Evolutionary conservation across 202 grass and related monocot species (phyloP), one percentile per base, ranked within the genome.

Genomic region (Cymbopogon flexuosus): DNA sequence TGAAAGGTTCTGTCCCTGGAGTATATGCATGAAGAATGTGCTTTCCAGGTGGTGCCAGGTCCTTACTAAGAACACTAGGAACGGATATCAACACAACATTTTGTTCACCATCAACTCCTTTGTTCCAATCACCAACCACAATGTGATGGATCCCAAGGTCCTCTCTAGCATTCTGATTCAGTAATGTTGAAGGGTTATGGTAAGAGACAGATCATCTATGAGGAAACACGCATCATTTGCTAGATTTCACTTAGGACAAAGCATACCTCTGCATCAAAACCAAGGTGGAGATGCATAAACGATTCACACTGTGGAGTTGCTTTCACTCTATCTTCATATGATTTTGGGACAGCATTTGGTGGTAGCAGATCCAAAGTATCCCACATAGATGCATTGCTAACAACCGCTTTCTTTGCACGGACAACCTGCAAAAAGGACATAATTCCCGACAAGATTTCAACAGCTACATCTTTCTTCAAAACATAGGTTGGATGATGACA

Each of bases 121-220:
- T 90, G 62, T 83, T 88, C 96, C 96, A 96, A 80, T 96, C 90
- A 63, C 93, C 88, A 21, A 99, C 92, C 73, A 99, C 92, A 45
- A 96, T 95, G 45, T 93, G 96, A 83, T 99, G 96, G 87, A 99
- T 99, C 29, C 92, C 96, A 16, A 99, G 84, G 84, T 93, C 92
- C 30, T 99, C 92, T 41, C 62, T 83, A 68, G 86, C 79, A 80
- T 86, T 84, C 92, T 95, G 83, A 58, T 79, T 69, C 56, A 89
- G 84, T 78, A 43, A 43, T 14, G 43, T 51, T 1, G 13, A 35
- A 51, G 80, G 31, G 66, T 85, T 77, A 45, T 30, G 47, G 34
- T 64, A 18, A 61, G 43, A 68, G 10, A 63, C 13, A 14, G 10
- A 60, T 62, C 10, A 62, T 9, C 23, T 15, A 62, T 41, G 61